Evolutionary conservation across 495 filamentous ascomycete genomes (phyloP).

Genomic region (Penicillium lagena): DNA sequence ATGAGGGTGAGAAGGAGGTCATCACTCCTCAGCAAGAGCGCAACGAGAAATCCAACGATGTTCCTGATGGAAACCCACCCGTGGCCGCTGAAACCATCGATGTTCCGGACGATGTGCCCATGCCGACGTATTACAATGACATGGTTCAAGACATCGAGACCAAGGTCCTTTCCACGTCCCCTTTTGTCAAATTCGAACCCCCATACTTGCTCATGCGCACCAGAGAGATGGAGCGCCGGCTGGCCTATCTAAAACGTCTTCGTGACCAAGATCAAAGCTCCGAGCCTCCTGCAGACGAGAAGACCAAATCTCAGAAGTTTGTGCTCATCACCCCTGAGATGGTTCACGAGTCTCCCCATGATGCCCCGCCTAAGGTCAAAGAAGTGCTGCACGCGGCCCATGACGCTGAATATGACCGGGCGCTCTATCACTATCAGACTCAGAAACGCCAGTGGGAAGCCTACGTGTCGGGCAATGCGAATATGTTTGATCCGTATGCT

Average conservation of each 20-base stretch:
- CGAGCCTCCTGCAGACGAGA: slow-evolving; percentile 50
- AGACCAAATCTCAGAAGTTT: slow-evolving; percentile 62
- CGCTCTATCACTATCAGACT: slow-evolving; percentile 86
- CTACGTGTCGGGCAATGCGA: slow-evolving; percentile 73
- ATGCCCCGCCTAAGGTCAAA: slow-evolving; percentile 75
- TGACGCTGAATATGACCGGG: slow-evolving; percentile 93
- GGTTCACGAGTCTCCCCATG: slow-evolving; percentile 73
- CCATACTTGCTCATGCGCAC: slow-evolving; percentile 90
- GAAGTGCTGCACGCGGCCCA: slow-evolving; percentile 92
- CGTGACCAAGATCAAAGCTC: slow-evolving; percentile 66
- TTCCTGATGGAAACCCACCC: slow-evolving; percentile 8
- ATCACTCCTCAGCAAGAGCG: slow-evolving; percentile 2
- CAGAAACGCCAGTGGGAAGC: slow-evolving; percentile 95
- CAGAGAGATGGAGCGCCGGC: slow-evolving; percentile 78
- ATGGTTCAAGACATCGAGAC: slow-evolving; percentile 90
- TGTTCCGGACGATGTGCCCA: slow-evolving; percentile 77
- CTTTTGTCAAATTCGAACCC: slow-evolving; percentile 90
- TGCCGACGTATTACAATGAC: slow-evolving; percentile 88
- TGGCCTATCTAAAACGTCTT: slow-evolving; percentile 72
- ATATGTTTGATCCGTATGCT: slow-evolving; percentile 86
- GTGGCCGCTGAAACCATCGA: slow-evolving; percentile 40
- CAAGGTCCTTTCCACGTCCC: slow-evolving; percentile 89
- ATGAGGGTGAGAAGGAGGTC: neutral
- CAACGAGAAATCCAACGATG: slow-evolving; percentile 12
- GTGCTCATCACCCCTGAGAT: slow-evolving; percentile 89